Evolutionary conservation across 805 yeast genomes (phyloP), one percentile per base, ranked within the genome.

Genomic region (Pichia cephalocereana): DNA sequence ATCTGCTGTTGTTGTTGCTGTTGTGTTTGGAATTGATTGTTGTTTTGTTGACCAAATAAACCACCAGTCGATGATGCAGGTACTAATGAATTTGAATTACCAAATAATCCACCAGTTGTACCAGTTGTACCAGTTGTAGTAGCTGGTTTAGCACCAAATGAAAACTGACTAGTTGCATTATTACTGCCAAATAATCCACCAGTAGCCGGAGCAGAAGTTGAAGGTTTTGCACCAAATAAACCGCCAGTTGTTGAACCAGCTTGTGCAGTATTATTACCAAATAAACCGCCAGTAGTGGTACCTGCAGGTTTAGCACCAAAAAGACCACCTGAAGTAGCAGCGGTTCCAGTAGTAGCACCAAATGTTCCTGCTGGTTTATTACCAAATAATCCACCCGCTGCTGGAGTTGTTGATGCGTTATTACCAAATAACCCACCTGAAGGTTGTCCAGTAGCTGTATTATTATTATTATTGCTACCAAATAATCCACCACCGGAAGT

Each of bases 381-480:
- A 26, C 48, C 51, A 42, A 47, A 60, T 15, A 59, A 64, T 47
- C 77, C 79, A 49, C 77, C 79, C 38, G 75, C 75, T 0, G 68
- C 63, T 18, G 62, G 8, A 17, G 19, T 17, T 17, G 10, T 6
- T 3, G 19, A 9, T 34, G 18, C 6, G 7, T 30, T 30, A 7
- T 17, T 17, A 9, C 23, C 46, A 40, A 47, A 47, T 18, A 40
- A 27, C 1, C 75, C 73, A 19, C 47, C 50, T 23, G 52, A 41
- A 38, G 45, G 42, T 32, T 23, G 26, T 23, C 6, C 6, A 23
- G 6, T 23, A 23, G 49, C 51, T 44, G 28, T 71, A 2, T 70
- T 68, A 39, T 54, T 54, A 31, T 40, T 39, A 28, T 38, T 19
- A 2, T 49, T 34, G 17, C 39, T 40, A 23, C 50, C 49, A 50